Base-by-base conservation (phyloP, 2,329 filamentous ascomycete species). In the Fusarium guadeloupense region DNA sequence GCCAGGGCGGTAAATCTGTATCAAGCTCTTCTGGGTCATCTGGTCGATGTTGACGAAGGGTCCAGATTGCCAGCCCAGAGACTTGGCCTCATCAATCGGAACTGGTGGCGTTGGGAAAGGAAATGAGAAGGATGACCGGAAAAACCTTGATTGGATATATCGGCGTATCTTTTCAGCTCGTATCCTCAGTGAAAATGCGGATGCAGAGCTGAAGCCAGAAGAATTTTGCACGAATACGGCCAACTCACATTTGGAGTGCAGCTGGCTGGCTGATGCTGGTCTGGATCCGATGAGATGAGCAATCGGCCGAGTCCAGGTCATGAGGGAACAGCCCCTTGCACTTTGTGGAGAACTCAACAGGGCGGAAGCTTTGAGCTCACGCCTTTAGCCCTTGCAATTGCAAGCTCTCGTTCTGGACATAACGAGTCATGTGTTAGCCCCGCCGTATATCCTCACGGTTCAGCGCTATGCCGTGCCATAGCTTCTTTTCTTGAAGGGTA, bases 291-390 rank as follows among this genome's bases (percentile, higher is more conserved):
- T 35, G 13, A 48, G 47, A 48, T 26, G 30, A 57, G 49, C 59
- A 66, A 62, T 64, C 63, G 60, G 60, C 62, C 51, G 62, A 66
- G 48, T 52, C 31, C 30, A 62, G 19, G 39, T 54, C 47, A 35
- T 28, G 21, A 40, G 35, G 41, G 43, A 45, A 33, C 38, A 31
- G 34, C 38, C 49, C 40, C 54, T 60, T 54, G 38, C 28, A 42
- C 20, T n/a, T 34, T 44, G 47, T 50, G 54, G 54, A 42, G 47
- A 47, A 40, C 58, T 40, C 52, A 54, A 51, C 54, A 37, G 43
- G n/a, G 37, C 25, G 41, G 25, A 43, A 46, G 19, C 30, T 17
- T 17, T 40, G 38, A 30, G n/a, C n/a, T 53, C 41, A 62, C 56
- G 16, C 50, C 56, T 49, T 52, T 16, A 12, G 52, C 30, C 51